Percentiles rank a stretch among this genome's conserved stretches.
phyloP scores from a whole-genome alignment of 139 green algal species.

The Closterium sp. region DNA sequence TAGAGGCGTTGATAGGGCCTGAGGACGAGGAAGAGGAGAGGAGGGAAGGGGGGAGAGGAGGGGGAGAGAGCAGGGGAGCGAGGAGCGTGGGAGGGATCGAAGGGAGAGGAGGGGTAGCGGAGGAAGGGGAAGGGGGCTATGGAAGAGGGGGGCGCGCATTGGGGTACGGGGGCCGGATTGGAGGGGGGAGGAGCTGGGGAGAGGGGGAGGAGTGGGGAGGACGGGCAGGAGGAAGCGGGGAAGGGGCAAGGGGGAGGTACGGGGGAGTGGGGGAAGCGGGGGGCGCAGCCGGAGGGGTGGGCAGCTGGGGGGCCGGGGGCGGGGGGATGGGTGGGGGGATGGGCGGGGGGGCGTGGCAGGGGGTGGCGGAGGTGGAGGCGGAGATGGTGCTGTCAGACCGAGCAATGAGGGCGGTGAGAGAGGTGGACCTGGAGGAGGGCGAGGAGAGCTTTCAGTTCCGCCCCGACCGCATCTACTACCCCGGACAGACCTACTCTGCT shows the following conservation, averaged over 20 bases:
- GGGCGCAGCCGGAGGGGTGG: background rate
- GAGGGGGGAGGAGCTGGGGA: background rate
- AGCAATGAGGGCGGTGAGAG: slow-evolving; percentile 3
- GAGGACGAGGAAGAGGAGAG: background rate
- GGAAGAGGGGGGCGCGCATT: background rate
- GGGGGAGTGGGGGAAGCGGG: background rate
- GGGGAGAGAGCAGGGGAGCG: background rate
- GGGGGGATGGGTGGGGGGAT: no score
- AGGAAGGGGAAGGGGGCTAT: background rate
- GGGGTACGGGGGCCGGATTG: background rate
- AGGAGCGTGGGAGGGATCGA: background rate
- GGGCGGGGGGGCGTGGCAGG: background rate
- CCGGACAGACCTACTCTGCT: slow-evolving; percentile 16
- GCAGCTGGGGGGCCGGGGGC: background rate
- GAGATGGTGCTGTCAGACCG: slow-evolving; percentile 7
- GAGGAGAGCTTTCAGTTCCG: slow-evolving; percentile 3
- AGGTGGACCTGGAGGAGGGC: slow-evolving; percentile 10
- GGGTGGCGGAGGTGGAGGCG: background rate
- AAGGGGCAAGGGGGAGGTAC: background rate
- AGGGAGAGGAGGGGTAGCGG: background rate
- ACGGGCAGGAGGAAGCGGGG: background rate
- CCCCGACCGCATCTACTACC: slow-evolving; percentile 9
- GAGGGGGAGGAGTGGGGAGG: background rate
- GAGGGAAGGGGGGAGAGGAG: background rate
- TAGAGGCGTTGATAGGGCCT: background rate